Base-by-base conservation (phyloP, 1,284 basidiomycete species). In the Apiotrichum sp. region DNA sequence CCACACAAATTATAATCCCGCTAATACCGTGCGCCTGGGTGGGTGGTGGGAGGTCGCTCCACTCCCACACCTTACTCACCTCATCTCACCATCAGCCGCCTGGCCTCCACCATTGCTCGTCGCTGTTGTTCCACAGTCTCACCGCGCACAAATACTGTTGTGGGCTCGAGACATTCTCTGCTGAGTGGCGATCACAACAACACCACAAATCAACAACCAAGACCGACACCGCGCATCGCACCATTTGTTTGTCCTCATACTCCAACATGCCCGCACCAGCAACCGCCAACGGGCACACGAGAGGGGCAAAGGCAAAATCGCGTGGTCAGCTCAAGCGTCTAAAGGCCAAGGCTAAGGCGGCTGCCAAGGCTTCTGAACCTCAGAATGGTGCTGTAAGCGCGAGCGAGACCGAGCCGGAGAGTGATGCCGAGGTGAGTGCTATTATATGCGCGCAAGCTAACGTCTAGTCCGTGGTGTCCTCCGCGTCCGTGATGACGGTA, bases 271-370 rank as follows among this genome's bases (percentile, higher is more conserved):
- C 59, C 2, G 56, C 59, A 31, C 31, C 59, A 43, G 56, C 22
- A 9, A 51, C 49, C 6, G 50, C 64, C 4, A 69, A 68, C 46
- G 65, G 65, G 1, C 65, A 66, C 36, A 50, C 58, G 1, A 48
- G 50, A 33, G 43, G 53, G n/a, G 46, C 52, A 14, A 72, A 72
- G 55, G 61, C 62, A 22, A 74, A 73, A 55, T 71, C 69, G n/a
- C 62, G 73, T 40, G 68, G 65, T 13, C 71, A 72, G 16, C 59
- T 74, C 31, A 74, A 72, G 54, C 63, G 73, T 50, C 61, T 71
- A 34, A 76, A 74, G 67, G 70, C 70, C 9, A 76, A 74, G 61
- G 70, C 66, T 6, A 68, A 67, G 58, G 58, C 55, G 35, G 61
- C 35, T 6, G 35, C 56, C 22, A 13, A n/a, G 14, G 57, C 58